Evolutionary conservation across 805 yeast species (phyloP).

Genomic region (Wickerhamomyces xylosicus): DNA sequence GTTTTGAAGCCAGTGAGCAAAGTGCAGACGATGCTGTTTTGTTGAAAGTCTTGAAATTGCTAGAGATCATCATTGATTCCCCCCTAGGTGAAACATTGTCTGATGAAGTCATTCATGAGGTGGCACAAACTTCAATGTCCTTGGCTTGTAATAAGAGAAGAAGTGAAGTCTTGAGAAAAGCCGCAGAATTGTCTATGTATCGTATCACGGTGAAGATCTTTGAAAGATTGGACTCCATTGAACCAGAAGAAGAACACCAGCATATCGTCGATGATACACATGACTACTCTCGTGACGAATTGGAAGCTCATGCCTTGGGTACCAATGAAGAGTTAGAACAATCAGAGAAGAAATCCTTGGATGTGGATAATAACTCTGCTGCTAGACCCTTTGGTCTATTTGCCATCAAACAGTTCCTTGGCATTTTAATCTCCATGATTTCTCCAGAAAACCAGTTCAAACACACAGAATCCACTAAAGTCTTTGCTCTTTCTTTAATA

Average conservation of each 20-base stretch:
- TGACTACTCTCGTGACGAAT: constrained; percentile 33
- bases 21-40: constrained; percentile 86
- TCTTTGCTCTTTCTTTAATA: constrained; percentile 69
- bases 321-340: constrained; percentile 38
- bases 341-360: constrained; percentile 14
- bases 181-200: constrained; percentile 78
- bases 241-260: constrained; percentile 29
- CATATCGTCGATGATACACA: constrained; percentile 35
- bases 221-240: constrained; percentile 43
- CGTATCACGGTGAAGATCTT: constrained; percentile 63
- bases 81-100: constrained; percentile 55
- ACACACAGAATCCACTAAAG: constrained; percentile 80
- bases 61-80: constrained; percentile 61
- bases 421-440: constrained; percentile 66
- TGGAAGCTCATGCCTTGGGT: constrained; percentile 37
- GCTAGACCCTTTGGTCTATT: constrained; percentile 54
- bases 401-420: constrained; percentile 67
- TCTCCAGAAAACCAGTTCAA: constrained; percentile 76
- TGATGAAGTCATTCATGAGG: constrained; percentile 78
- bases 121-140: constrained; percentile 82
- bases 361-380: constrained; percentile 12
- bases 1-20: constrained; percentile 93
- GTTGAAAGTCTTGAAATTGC: constrained; percentile 66
- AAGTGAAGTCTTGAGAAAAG: constrained; percentile 77
- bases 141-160: constrained; percentile 88